These are phyloP conservation scores for Cystofilobasidium ferigula DNA, from an alignment of 768 basidiomycete genomes.

Conservation along the genomic window DNA sequence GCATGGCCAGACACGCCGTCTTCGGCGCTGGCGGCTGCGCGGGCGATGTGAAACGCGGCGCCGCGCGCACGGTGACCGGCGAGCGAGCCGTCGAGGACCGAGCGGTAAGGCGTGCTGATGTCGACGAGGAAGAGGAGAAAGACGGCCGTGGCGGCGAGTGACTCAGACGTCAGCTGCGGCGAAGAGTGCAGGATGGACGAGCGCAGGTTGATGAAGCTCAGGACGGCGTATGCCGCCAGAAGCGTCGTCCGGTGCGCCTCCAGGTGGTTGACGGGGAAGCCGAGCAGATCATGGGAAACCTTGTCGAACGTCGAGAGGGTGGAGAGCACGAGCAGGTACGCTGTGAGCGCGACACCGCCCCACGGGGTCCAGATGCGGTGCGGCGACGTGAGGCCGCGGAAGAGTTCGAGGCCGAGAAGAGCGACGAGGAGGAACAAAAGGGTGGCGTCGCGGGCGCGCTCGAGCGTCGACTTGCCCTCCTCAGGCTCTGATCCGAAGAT, in stretches of 20 bases:
- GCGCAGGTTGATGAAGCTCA: conserved; percentile 30
- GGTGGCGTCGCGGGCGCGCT: neutral
- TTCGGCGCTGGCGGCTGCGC: neutral
- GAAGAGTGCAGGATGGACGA: conserved; percentile 26
- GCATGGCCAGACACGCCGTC: neutral
- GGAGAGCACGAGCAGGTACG: conserved; percentile 17
- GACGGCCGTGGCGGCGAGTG: conserved; percentile 19
- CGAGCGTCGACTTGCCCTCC: conserved; percentile 19
- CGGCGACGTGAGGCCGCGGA: conserved; percentile 19
- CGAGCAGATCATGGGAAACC: conserved; percentile 16
- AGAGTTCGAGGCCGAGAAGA: neutral
- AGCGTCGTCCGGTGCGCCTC: conserved; percentile 28
- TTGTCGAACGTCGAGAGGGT: conserved; percentile 16
- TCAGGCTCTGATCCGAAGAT: conserved; percentile 26
- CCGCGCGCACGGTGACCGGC: conserved; percentile 14
- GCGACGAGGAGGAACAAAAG: neutral
- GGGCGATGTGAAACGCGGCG: conserved; percentile 15
- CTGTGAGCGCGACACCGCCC: conserved; percentile 25
- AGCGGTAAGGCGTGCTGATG: conserved; percentile 20
- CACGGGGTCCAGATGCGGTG: neutral
- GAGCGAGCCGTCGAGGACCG: conserved; percentile 15
- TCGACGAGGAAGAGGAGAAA: conserved; percentile 28
- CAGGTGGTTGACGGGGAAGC: conserved; percentile 20
- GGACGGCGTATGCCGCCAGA: conserved; percentile 24
- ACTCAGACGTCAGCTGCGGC: conserved; percentile 11